These are phyloP conservation scores for Amanita rimosa DNA, from an alignment of 768 basidiomycete species.

Conservation along the genomic window DNA sequence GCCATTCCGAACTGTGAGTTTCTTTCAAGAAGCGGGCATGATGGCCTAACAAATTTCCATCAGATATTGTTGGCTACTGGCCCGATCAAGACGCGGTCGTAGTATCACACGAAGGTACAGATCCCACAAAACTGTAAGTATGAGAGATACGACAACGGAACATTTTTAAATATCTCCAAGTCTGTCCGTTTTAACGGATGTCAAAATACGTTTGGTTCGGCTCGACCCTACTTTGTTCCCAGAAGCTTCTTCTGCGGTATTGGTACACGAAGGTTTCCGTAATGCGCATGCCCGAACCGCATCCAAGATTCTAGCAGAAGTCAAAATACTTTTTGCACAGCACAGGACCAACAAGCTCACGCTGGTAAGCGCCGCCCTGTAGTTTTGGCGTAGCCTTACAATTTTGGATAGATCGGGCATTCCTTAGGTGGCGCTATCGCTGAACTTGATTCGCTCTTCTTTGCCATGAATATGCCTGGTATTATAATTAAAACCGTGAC, in stretches of 20 bases:
- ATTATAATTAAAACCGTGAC: slow-evolving; percentile 31
- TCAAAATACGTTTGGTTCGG: slow-evolving; percentile 24
- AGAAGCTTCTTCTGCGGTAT: slow-evolving; percentile 29
- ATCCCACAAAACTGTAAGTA: slow-evolving; percentile 40
- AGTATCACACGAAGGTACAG: slow-evolving; percentile 54
- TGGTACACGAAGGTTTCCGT: slow-evolving; percentile 45
- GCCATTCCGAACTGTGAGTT: slow-evolving; percentile 34
- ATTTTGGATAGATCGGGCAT: slow-evolving; percentile 26
- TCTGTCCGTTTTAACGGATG: slow-evolving; percentile 39
- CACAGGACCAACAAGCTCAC: slow-evolving; percentile 29
- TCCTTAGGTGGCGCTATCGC: slow-evolving; percentile 44
- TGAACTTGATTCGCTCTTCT: slow-evolving; percentile 36
- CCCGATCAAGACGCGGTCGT: slow-evolving; percentile 36
- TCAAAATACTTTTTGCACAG: slow-evolving; percentile 25
- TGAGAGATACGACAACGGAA: background rate
- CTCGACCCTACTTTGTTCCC: slow-evolving; percentile 43
- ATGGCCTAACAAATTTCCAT: background rate
- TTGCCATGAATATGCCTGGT: slow-evolving; percentile 34
- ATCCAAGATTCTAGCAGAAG: slow-evolving; percentile 28
- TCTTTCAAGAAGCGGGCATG: slow-evolving; percentile 1
- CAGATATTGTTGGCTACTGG: slow-evolving; percentile 50
- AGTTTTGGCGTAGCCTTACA: slow-evolving; percentile 4
- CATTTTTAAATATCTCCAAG: slow-evolving; percentile 15
- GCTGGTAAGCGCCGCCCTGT: slow-evolving; percentile 18
- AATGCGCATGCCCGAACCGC: slow-evolving; percentile 39